These are phyloP conservation scores for Fusarium foetens DNA, from an alignment of 2,329 filamentous ascomycete genomes.

Conservation along the genomic window DNA sequence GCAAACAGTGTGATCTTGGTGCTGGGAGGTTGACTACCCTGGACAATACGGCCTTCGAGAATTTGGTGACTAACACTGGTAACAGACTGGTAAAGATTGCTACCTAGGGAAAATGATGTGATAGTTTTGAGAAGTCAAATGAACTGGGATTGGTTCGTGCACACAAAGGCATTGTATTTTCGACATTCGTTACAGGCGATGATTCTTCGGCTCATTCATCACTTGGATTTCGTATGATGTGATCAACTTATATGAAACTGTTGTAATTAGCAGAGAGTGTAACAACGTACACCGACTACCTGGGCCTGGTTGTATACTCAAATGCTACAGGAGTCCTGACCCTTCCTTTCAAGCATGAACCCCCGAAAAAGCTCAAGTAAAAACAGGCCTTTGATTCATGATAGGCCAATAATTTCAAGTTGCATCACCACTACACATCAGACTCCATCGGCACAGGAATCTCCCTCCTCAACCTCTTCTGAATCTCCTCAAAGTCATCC, in stretches of 20 bases:
- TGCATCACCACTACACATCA: constrained; percentile 15
- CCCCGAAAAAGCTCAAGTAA: too few relatives aligned
- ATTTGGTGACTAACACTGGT: neutral
- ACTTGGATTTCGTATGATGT: neutral
- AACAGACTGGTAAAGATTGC: neutral
- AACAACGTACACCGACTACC: neutral
- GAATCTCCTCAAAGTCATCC: constrained; percentile 76
- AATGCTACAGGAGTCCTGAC: too few relatives aligned
- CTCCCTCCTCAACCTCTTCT: constrained; percentile 55
- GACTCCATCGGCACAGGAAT: constrained; percentile 54
- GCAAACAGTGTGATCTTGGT: neutral
- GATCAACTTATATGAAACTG: neutral
- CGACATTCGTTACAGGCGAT: neutral
- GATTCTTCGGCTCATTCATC: neutral
- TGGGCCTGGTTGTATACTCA: too few relatives aligned
- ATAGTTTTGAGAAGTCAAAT: neutral
- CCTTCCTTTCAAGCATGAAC: too few relatives aligned
- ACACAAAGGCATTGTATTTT: neutral
- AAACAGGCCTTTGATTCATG: too few relatives aligned
- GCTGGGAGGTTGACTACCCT: constrained; percentile 2
- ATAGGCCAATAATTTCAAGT: neutral
- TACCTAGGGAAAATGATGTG: neutral
- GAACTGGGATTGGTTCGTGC: neutral
- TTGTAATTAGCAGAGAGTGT: neutral
- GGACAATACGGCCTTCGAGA: neutral